Conservation (phyloP, 805 yeast genomes). For the Ogataea methylovora region DNA sequence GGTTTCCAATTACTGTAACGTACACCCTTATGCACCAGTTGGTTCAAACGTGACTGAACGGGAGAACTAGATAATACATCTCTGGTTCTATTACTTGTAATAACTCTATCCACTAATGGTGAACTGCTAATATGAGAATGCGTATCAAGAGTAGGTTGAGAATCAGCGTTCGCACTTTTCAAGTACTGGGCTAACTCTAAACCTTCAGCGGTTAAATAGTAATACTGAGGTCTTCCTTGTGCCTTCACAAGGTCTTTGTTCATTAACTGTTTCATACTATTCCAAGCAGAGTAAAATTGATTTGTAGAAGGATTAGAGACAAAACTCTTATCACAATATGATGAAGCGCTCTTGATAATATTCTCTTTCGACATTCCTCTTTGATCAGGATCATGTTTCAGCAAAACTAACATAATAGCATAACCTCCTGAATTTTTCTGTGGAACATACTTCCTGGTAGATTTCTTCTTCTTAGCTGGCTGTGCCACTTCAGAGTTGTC, state of each 20-base stretch:
- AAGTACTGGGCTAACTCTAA: conserved; percentile 50
- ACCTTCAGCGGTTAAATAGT: conserved; percentile 67
- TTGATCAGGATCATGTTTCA: conserved; percentile 36
- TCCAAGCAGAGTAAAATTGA: conserved; percentile 73
- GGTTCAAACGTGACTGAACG: no score
- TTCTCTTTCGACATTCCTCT: conserved; percentile 61
- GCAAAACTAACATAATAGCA: conserved; percentile 63
- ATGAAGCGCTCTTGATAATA: conserved; percentile 44
- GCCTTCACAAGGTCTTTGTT: conserved; percentile 50
- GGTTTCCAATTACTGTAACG: conserved; percentile 71
- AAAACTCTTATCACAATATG: conserved; percentile 53
- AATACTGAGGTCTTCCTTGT: conserved; percentile 52
- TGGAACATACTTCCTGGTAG: conserved; percentile 50
- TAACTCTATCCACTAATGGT: no score
- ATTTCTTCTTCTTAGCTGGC: conserved; percentile 2
- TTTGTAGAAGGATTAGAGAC: conserved; percentile 49
- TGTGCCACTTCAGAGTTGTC: neutral
- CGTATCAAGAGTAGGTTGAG: conserved; percentile 1
- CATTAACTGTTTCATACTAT: conserved; percentile 52
- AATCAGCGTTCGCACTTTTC: conserved; percentile 33
- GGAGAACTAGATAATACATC: no score
- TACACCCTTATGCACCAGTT: no score
- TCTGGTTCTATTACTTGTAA: no score
- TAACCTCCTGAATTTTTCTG: conserved; percentile 74
- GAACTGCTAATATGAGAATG: conserved; percentile 7